These are phyloP conservation scores for Thermochaetoides thermophila DNA, from an alignment of 495 filamentous ascomycete genomes.

Conservation along the genomic window DNA sequence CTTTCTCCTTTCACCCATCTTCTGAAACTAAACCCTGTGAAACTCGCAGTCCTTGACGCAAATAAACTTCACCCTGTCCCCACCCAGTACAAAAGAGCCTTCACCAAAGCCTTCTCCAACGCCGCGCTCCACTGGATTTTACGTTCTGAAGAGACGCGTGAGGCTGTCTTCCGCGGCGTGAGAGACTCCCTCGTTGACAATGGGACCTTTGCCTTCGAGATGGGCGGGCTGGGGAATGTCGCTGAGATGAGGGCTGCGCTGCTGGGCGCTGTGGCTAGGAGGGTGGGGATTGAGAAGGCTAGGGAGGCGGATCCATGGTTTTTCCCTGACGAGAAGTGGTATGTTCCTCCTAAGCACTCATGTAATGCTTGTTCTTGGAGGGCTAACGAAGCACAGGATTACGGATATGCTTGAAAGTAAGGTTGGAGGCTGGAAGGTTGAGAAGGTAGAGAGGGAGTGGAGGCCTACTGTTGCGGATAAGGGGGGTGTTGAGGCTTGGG, in stretches of 20 bases:
- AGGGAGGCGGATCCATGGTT: constrained; percentile 51
- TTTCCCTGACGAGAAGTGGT: constrained; percentile 49
- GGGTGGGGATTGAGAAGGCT: constrained; percentile 34
- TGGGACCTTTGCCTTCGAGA: constrained; percentile 54
- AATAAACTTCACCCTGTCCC: constrained; percentile 11
- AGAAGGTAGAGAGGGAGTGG: constrained; percentile 47
- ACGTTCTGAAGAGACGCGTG: constrained; percentile 16
- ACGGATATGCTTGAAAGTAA: constrained; percentile 37
- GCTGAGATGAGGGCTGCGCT: constrained; percentile 48
- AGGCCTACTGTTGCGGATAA: constrained; percentile 41
- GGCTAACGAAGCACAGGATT: neutral
- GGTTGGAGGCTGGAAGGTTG: constrained; percentile 43
- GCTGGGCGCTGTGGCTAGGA: constrained; percentile 34
- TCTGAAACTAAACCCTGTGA: no score
- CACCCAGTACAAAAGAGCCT: constrained; percentile 15
- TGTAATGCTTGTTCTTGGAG: neutral
- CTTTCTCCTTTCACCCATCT: neutral
- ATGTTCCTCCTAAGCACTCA: neutral
- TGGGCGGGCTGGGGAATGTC: constrained; percentile 59
- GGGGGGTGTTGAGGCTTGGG: constrained; percentile 58
- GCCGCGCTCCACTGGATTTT: constrained; percentile 70
- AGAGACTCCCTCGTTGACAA: constrained; percentile 37
- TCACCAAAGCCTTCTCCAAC: constrained; percentile 62
- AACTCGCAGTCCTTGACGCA: constrained; percentile 25
- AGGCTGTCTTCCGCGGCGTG: constrained; percentile 31